Percentiles rank a stretch among this genome's conserved stretches.
Evolutionary conservation across 2,329 filamentous ascomycete genomes (phyloP).

Genomic region (Cryphonectria nitschkei): DNA sequence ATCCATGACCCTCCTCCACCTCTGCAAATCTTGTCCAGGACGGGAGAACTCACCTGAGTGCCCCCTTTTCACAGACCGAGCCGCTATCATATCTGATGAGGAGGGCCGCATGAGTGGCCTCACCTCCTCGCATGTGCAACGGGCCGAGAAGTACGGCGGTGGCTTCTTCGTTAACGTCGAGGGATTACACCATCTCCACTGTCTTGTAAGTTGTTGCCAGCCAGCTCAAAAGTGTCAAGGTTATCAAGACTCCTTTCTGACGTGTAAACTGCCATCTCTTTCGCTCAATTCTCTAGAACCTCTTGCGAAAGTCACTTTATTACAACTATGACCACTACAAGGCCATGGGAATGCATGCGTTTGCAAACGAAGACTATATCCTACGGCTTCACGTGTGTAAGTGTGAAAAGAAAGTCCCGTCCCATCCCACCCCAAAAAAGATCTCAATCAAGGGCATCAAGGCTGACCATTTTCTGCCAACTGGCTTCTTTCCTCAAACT

Average conservation of each 20-base stretch:
- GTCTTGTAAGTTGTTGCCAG: constrained; percentile 47
- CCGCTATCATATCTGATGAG: constrained; percentile 52
- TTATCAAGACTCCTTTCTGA: background rate
- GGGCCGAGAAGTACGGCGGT: constrained; percentile 58
- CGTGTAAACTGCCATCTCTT: background rate
- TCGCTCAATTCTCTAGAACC: constrained; percentile 45
- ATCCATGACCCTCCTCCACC: background rate
- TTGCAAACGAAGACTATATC: constrained; percentile 58
- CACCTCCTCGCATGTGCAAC: constrained; percentile 57
- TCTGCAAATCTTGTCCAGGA: background rate
- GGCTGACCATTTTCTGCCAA: background rate
- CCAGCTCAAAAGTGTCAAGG: background rate
- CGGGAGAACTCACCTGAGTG: background rate
- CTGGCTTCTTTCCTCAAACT: background rate
- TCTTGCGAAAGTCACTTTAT: constrained; percentile 60
- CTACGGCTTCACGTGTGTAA: constrained; percentile 61
- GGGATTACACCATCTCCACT: constrained; percentile 61
- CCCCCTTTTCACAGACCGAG: constrained; percentile 41
- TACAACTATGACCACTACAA: constrained; percentile 65
- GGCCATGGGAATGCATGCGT: constrained; percentile 52
- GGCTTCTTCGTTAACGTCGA: constrained; percentile 63
- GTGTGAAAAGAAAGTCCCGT: constrained; percentile 52
- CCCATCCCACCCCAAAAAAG: background rate
- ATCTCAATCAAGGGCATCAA: background rate
- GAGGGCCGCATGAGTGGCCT: constrained; percentile 56